Base-by-base conservation (phyloP, 78 protist genomes). In the Capsaspora owczarzaki region DNA sequence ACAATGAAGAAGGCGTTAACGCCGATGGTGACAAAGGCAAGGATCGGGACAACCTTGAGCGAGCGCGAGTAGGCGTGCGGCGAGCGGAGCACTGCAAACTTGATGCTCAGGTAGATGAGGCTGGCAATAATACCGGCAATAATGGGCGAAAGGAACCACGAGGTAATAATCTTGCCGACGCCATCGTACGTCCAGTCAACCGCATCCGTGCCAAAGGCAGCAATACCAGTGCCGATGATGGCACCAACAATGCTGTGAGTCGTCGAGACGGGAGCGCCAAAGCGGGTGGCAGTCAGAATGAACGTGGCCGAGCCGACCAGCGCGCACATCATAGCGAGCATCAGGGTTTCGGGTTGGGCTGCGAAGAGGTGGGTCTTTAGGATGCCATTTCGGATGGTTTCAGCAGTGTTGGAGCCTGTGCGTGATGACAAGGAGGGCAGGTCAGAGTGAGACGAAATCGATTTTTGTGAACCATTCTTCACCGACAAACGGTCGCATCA, bases 231-330 rank as follows among this genome's bases (percentile, higher is more conserved):
- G 6, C 90, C 90, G 25, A 82, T 27, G 33, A 82, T 49, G 20
- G 87, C 82, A 0, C 87, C 90, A 60, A 87, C 35, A 38, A 80
- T 87, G 29, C 82, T 56, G 79, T 87, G 90, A 4, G 90, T 87
- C 6, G 87, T 81, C 3, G 90, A 87, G 5, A 87, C 90, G 38
- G 90, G 90, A 82, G 72, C 41, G 29, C 46, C 41, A 16, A 78
- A 10, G 25, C n/a, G 4, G 25, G 85, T 74, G 41, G 85, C 89
- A 16, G 74, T 33, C 31, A 79, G 31, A 3, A 85, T 27, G 81
- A 69, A 87, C 40, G 35, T 53, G 10, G 79, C 8, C 47, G 61
- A 80, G 38, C 86, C 87, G 3, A 84, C 29, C 82, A 66, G 12
- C 31, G 76, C 75, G 61, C 76, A 80, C 44, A 84, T 71, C 87